Evolutionary conservation across 192 early-diverging fungal genomes (phyloP).

Genomic region (Podochytrium sp.): DNA sequence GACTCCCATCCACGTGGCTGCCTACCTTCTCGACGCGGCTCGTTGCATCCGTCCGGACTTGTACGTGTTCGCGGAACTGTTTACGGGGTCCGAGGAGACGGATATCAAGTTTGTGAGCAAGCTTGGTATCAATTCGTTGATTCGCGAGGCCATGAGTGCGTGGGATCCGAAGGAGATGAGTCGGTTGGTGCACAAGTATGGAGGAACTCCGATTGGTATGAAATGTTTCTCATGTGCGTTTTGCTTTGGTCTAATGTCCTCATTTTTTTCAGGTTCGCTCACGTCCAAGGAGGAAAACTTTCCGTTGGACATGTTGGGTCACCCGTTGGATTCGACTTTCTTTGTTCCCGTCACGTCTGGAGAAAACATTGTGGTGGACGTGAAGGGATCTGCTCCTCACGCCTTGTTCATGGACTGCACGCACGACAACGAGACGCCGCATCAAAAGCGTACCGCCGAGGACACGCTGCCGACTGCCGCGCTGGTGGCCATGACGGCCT

Average conservation of each 20-base stretch:
- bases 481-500: constrained; percentile 85
- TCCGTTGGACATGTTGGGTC: constrained; percentile 75
- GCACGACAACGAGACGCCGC: constrained; percentile 97
- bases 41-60: constrained; percentile 84
- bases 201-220: constrained; percentile 87
- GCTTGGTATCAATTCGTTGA: constrained; percentile 94
- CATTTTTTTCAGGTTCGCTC: constrained; percentile 7
- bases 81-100: constrained; percentile 94
- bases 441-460: constrained; percentile 85
- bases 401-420: constrained; percentile 99
- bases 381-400: constrained; percentile 83
- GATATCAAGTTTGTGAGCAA: constrained; percentile 91
- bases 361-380: constrained; percentile 66
- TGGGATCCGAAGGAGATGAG: constrained; percentile 91
- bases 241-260: background rate
- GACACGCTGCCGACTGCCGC: constrained; percentile 94
- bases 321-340: constrained; percentile 45
- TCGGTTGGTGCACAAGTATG: constrained; percentile 86
- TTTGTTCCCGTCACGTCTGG: constrained; percentile 35
- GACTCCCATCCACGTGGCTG: constrained; percentile 92
- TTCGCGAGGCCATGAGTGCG: constrained; percentile 98
- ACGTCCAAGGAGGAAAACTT: constrained; percentile 51
- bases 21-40: constrained; percentile 89
- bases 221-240: no score
- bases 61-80: constrained; percentile 97